Conservation (phyloP, 2,329 filamentous ascomycete genomes). For the Epichloe bromicola region DNA sequence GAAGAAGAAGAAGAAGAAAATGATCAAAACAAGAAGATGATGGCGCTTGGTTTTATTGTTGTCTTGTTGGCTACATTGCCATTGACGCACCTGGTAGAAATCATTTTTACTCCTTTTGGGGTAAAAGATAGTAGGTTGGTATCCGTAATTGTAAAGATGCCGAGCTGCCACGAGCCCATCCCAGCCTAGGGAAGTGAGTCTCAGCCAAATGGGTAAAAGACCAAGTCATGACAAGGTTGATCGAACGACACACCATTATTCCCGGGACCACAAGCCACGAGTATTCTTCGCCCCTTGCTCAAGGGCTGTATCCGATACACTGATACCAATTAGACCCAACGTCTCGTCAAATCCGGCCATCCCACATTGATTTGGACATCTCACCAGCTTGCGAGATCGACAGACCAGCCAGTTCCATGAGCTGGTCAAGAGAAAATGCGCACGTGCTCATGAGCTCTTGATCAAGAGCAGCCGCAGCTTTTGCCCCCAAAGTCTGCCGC, state of each 20-base stretch:
- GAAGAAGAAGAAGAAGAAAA: slow-evolving; percentile 6
- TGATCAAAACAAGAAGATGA: background rate
- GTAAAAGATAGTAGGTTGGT: slow-evolving; percentile 79
- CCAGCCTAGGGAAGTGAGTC: slow-evolving; percentile 46
- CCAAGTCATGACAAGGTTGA: background rate
- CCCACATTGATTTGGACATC: slow-evolving; percentile 8
- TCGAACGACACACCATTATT: slow-evolving; percentile 42
- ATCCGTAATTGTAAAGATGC: slow-evolving; percentile 85
- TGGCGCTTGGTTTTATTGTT: background rate
- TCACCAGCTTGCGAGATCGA: slow-evolving; percentile 82
- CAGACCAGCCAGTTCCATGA: slow-evolving; percentile 93
- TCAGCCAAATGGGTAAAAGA: background rate
- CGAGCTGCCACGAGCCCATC: slow-evolving; percentile 91
- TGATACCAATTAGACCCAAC: slow-evolving; percentile 19
- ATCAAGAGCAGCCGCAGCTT: slow-evolving; percentile 79
- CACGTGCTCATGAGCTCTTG: slow-evolving; percentile 83
- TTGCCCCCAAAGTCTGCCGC: slow-evolving; percentile 65
- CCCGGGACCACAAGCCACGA: slow-evolving; percentile 83
- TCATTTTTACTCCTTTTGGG: slow-evolving; percentile 87
- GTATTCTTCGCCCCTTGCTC: slow-evolving; percentile 54
- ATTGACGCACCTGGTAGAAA: slow-evolving; percentile 57
- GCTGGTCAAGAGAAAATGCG: slow-evolving; percentile 86
- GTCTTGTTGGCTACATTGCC: background rate
- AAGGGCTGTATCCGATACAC: slow-evolving; percentile 77
- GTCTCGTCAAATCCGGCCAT: too few relatives aligned